Percentiles rank a stretch among this genome's conserved stretches.
phyloP scores from a whole-genome alignment of 805 yeast genomes.

The Tetrapisispora pingtungensis region DNA sequence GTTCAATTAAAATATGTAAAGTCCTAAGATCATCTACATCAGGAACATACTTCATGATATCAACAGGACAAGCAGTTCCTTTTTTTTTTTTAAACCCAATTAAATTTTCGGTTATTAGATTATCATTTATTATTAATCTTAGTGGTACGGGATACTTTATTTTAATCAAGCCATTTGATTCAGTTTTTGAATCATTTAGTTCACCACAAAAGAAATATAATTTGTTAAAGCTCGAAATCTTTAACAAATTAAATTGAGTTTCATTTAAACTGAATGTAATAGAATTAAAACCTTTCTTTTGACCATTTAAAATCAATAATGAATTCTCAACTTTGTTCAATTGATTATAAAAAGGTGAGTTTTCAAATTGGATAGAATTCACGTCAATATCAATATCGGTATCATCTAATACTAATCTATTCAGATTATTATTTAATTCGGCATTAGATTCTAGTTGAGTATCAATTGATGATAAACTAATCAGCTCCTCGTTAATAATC shows the following conservation, averaged over 20 bases:
- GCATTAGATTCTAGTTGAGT: neutral
- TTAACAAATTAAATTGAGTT: neutral
- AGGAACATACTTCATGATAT: slow-evolving; percentile 43
- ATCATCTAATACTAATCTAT: neutral
- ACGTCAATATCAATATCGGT: neutral
- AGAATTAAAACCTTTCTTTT: neutral
- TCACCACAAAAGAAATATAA: slow-evolving; percentile 49
- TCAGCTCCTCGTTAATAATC: neutral
- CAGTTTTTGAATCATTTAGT: slow-evolving; percentile 17
- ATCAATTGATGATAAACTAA: neutral
- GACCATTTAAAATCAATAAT: neutral
- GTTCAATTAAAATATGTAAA: slow-evolving; percentile 39
- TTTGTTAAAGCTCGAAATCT: slow-evolving; percentile 16
- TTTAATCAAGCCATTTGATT: slow-evolving; percentile 59
- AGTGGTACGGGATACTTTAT: slow-evolving; percentile 65
- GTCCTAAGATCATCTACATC: neutral
- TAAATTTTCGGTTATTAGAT: slow-evolving; percentile 39
- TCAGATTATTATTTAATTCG: neutral
- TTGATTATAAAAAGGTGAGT: slow-evolving; percentile 2
- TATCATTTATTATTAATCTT: slow-evolving; percentile 53
- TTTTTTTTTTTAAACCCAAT: slow-evolving; percentile 66
- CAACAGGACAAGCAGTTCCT: slow-evolving; percentile 76
- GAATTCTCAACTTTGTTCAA: neutral
- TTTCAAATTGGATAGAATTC: neutral
- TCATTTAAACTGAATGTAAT: neutral